A percentile compares a stretch with the other conserved stretches of the same genome.
phyloP scores from a whole-genome alignment of 2,329 filamentous ascomycete species.

The Xylariaceae sp. region DNA sequence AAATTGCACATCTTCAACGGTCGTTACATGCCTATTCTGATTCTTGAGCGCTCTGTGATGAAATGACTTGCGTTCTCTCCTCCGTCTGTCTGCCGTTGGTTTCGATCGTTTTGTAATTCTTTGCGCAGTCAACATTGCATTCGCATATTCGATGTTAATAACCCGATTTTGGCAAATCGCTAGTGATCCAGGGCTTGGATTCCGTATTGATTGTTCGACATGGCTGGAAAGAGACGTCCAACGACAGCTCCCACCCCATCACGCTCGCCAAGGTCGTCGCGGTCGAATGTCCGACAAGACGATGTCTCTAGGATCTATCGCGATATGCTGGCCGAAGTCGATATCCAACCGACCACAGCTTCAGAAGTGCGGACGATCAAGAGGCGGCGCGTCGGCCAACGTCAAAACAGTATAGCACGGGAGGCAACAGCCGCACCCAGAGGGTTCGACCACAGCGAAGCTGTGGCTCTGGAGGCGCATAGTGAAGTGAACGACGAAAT shows the following conservation, averaged over 20 bases:
- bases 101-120: too few species aligned
- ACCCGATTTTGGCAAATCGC: neutral
- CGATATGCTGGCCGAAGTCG: conserved; percentile 47
- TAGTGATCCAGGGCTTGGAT: neutral
- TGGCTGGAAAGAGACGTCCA: conserved; percentile 31
- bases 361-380: conserved; percentile 38
- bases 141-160: neutral
- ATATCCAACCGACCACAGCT: conserved; percentile 33
- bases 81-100: too few species aligned
- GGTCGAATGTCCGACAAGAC: conserved; percentile 24
- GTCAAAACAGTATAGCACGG: conserved; percentile 23
- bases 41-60: too few species aligned
- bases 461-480: neutral
- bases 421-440: conserved; percentile 4
- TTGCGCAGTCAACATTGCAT: too few species aligned
- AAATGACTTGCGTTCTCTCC: too few species aligned
- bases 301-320: conserved; percentile 40
- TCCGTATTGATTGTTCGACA: conserved; percentile 5
- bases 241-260: conserved; percentile 20
- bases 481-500: conserved; percentile 25
- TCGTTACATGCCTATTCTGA: too few species aligned
- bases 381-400: conserved; percentile 37
- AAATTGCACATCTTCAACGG: too few species aligned
- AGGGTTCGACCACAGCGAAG: neutral
- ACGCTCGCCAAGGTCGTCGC: conserved; percentile 25